These are phyloP conservation scores for Vickermania ingenoplastis DNA, from an alignment of 208 protist species.

Conservation along the genomic window DNA sequence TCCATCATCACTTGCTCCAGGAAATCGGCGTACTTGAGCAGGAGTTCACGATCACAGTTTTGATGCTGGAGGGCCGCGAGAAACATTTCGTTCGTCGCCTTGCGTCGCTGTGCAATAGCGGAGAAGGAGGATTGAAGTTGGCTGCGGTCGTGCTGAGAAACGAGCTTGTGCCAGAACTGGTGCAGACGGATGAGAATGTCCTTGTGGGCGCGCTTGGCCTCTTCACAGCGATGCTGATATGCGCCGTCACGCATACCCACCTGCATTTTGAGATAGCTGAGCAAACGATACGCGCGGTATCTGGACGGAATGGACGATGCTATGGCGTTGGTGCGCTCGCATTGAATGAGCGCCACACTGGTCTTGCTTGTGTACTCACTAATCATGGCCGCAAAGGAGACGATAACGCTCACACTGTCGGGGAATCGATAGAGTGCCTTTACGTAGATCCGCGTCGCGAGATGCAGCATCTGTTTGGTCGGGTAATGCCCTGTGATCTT, in stretches of 20 bases:
- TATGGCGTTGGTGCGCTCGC: conserved; percentile 10
- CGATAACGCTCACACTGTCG: conserved; percentile 4
- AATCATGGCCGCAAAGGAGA: conserved; percentile 14
- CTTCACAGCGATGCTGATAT: conserved; percentile 11
- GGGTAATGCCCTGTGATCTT: conserved; percentile 6
- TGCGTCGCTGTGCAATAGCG: conserved; percentile 5
- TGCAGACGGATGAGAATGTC: conserved; percentile 14
- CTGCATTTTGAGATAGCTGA: conserved; percentile 8
- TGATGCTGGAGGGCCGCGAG: conserved; percentile 9
- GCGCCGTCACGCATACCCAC: conserved; percentile 12
- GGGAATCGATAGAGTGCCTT: conserved; percentile 12
- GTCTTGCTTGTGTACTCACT: conserved; percentile 8
- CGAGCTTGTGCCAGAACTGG: conserved; percentile 17
- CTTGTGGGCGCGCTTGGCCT: conserved; percentile 15
- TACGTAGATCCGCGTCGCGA: conserved; percentile 13
- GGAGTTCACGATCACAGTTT: conserved; percentile 10
- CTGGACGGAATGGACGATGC: conserved; percentile 8
- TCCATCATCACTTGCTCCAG: conserved; percentile 22
- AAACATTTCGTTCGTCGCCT: conserved; percentile 8
- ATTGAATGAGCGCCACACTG: conserved; percentile 13
- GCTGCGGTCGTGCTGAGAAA: conserved; percentile 10
- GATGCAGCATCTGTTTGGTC: conserved; percentile 8
- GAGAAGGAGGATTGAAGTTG: conserved; percentile 9
- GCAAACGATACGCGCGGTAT: conserved; percentile 12
- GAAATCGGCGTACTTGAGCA: conserved; percentile 20